Base-by-base conservation (phyloP, 805 yeast species). In the Nakazawaea ishiwadae region DNA sequence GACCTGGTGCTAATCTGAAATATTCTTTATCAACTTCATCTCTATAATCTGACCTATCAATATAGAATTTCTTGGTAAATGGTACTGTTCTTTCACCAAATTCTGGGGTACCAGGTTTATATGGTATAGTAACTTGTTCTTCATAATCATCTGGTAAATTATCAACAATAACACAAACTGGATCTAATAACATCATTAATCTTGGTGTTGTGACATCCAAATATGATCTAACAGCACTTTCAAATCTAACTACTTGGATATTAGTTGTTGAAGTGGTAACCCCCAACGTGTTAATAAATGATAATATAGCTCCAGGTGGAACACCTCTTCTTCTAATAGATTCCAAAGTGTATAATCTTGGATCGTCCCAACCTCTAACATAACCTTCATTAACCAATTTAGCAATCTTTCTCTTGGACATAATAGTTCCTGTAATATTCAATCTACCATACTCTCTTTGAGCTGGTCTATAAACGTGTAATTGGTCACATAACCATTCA, bases 361-460 rank as follows among this genome's bases (percentile, higher is more conserved):
- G 99, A 65, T 93, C 99, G 63, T 93, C 95, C 99, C 99, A 93
- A 35, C 88, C 96, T 62, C 96, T 79, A 18, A 93, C 99, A 54
- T 73, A 67, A 4, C 74, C 68, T 20, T 80, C 93, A 44, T 77
- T 84, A 17, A 93, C 98, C 51, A 93, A 73, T 63, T 88, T 85
- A 49, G 96, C 95, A 60, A 93, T 89, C 66, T 93, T 93, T 62
- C 99, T 80, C 75, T 93, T 93, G 45, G 96, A 87, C 77, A 93
- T 68, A 48, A 93, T 79, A 9, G 98, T 86, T 42, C 99, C 99
- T 2, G 96, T 85, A 52, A 93, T 77, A 62, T 90, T 93, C 60
- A 93, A 77, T 63, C 99, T 81, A 51, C 99, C 99, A 55, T 90
- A 93, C 65, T 93, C 99, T 63, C 99, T 82, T 75, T 93, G 99